phyloP scores from a whole-genome alignment of 2,329 filamentous ascomycete genomes.

The Sclerotinia spermophila region DNA sequence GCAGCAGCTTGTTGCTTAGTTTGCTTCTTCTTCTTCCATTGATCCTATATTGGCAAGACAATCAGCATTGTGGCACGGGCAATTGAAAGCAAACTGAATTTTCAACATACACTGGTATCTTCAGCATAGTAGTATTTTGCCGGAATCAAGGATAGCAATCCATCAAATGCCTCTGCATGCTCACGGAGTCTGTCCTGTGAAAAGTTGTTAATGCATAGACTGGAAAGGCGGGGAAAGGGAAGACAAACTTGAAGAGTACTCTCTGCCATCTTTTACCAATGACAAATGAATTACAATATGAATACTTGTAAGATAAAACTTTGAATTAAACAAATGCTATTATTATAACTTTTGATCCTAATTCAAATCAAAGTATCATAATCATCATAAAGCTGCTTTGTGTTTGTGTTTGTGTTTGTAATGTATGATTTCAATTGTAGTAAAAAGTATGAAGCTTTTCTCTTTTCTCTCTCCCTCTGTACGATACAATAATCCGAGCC shows the following conservation, averaged over 20 bases:
- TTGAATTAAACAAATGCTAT: background rate
- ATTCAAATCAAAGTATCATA: background rate
- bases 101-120: conserved; percentile 60
- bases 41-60: conserved; percentile 56
- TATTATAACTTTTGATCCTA: background rate
- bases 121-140: conserved; percentile 69
- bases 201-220: conserved; percentile 18
- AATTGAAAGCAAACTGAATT: conserved; percentile 5
- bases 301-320: background rate
- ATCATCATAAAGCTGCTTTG: background rate
- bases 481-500: background rate
- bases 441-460: conserved; percentile 12
- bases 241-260: conserved; percentile 35
- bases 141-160: conserved; percentile 66
- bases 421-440: background rate
- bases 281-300: background rate
- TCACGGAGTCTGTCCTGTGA: conserved; percentile 51
- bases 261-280: conserved; percentile 34
- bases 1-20: conserved; percentile 82
- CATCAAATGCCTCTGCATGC: conserved; percentile 41
- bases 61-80: conserved; percentile 21
- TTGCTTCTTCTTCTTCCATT: conserved; percentile 95
- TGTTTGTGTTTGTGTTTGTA: background rate
- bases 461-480: background rate
- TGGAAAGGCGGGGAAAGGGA: conserved; percentile 26